Base-by-base conservation (phyloP, 805 yeast genomes). In the Candida hungchunana region DNA sequence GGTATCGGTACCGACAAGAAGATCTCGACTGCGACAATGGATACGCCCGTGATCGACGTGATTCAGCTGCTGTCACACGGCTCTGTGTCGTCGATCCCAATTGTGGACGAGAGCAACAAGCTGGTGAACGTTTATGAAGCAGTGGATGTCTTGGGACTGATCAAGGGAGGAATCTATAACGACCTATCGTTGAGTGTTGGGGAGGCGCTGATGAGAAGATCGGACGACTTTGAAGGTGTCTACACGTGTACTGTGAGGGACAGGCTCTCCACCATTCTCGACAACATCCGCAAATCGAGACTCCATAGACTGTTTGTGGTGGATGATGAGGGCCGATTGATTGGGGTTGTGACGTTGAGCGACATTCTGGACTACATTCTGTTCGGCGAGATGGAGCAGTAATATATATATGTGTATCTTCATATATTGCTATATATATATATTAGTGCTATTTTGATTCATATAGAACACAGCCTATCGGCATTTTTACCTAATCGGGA, bases 201-300 rank as follows among this genome's bases (percentile, higher is more conserved):
- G 4, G 97, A 93, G 60, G 97, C 97, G 0, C 67, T 93, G 35
- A 77, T 93, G 78, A 78, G 95, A 61, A 71, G 96, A 55, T 80
- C 95, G 4, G 96, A 89, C 49, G 97, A 93, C 57, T 93, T 90
- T 52, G 97, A 93, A 61, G 98, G 99, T 40, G 97, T 93, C 11
- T 86, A 88, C 62, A 93, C 97, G 0, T 93, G 98, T 62, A 86
- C 97, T 0, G 70, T 79, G 46, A 73, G 79, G 48, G 99, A 93
- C 58, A 73, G 89, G 44, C 66, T 93, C 39, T 82, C 90, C 43
- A 86, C 95, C 12, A 82, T 93, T 39, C 73, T 93, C 79, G 96
- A 89, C 57, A 89, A 95, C 23, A 87, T 93, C 41, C 75, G 97
- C 52, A 83, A 88, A 50, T 80, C 95, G 22, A 75, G 97, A 48